Conservation (phyloP, 345 rosid genomes). For the Populus deltoides region DNA sequence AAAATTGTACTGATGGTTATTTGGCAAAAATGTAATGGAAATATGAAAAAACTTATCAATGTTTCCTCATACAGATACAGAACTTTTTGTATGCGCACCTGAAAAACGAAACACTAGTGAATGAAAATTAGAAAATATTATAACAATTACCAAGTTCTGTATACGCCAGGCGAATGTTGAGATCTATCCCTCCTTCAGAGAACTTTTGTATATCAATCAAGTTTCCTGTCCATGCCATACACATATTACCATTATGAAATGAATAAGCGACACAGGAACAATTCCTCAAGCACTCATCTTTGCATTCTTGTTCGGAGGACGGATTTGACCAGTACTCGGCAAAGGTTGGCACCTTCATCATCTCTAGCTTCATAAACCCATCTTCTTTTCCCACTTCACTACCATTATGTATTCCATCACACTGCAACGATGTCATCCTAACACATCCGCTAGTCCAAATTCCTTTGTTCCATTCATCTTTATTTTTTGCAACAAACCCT, state of each 20-base stretch:
- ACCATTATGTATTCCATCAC: constrained; percentile 5
- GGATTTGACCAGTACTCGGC: constrained; percentile 5
- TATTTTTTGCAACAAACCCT: constrained; percentile 11
- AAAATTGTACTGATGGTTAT: not conserved
- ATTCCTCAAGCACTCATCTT: constrained; percentile 34
- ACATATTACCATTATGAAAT: not conserved
- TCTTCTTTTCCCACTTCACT: constrained; percentile 14
- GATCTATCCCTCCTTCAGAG: constrained; percentile 4
- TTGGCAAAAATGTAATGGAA: no score
- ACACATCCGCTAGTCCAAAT: constrained; percentile 35
- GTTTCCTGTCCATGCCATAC: not conserved
- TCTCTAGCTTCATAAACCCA: constrained; percentile 16
- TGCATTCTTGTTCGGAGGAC: constrained; percentile 26
- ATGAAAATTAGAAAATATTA: not conserved
- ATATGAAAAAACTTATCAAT: no score
- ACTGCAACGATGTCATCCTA: constrained; percentile 17
- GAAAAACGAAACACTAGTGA: no score
- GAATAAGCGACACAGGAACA: constrained; percentile 31
- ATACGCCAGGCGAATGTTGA: constrained; percentile 10
- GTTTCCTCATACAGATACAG: no score
- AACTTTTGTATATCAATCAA: constrained; percentile 16
- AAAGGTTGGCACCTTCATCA: constrained; percentile 17
- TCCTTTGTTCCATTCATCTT: constrained; percentile 26
- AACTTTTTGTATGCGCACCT: no score
- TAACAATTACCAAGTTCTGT: constrained; percentile 8